phyloP scores from a whole-genome alignment of 2,329 filamentous ascomycete species.

The Colletotrichum tofieldiae region DNA sequence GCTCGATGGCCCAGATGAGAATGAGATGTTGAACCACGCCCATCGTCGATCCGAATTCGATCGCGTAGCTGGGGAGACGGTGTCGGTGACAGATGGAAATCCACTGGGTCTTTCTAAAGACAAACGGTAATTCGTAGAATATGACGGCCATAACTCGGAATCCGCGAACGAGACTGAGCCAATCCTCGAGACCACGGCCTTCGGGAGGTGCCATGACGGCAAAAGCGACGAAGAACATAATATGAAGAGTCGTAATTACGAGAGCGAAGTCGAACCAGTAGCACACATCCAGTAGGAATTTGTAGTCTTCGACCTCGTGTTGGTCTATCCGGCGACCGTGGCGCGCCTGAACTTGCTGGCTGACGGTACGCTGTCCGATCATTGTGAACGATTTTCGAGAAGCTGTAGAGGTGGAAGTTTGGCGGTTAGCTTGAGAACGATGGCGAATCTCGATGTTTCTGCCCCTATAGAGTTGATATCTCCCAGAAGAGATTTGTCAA shows the following conservation, averaged over 20 bases:
- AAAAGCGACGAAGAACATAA: background rate
- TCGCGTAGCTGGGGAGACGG: background rate
- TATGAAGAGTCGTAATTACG: background rate
- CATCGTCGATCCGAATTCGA: constrained; percentile 7
- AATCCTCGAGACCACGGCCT: background rate
- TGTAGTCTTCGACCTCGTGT: background rate
- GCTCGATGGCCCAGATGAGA: background rate
- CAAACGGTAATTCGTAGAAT: background rate
- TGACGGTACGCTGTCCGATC: background rate
- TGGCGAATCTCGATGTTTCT: background rate
- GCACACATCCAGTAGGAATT: background rate
- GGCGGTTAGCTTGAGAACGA: background rate
- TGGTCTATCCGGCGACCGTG: background rate
- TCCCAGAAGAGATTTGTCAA: background rate
- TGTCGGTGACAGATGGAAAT: background rate
- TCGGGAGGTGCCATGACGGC: background rate
- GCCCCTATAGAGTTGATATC: too few species aligned
- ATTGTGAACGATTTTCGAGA: background rate
- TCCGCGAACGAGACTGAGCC: background rate
- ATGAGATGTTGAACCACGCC: background rate
- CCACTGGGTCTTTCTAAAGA: background rate
- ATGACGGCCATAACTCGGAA: background rate
- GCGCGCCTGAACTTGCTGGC: background rate
- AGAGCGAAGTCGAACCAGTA: background rate
- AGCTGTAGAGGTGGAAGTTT: background rate